Evolutionary conservation across 768 basidiomycete genomes (phyloP), one percentile per base, ranked within the genome.

Genomic region (Lactarius evosmus): DNA sequence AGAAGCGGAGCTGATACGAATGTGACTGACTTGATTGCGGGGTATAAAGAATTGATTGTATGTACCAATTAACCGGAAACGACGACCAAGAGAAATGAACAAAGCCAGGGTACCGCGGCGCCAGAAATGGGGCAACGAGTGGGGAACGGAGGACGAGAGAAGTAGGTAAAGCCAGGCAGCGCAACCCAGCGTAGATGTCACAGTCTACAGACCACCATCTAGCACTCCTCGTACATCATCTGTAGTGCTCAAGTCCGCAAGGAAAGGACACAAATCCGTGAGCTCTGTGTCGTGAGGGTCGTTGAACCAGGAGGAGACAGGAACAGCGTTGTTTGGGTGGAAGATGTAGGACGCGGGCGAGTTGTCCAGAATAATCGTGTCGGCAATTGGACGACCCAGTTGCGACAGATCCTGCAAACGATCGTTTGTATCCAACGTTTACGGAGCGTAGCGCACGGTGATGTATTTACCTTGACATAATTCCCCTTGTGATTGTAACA

Each of bases 281-380:
- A 99, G 82, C 74, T 98, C 96, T 53, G 95, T 96, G 73, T 98
- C 96, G 71, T 98, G 96, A 11, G 95, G 95, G 76, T 95, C 95
- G 75, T 98, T 98, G 80, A 99, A 99, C 97, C 97, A 99, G 62
- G 93, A 95, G 49, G 96, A 98, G 65, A 99, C 95, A 14, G 97
- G 97, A 5, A 98, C 96, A 41, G 97, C 97, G 74, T 98, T 98
- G 78, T 97, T 95, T 17, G 95, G 95, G 73, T 99, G 96, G 83
- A 99, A 99, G 65, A 98, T 96, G 76, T 98, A 99, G 14, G 93
- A 97, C 14, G 97, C 97, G 17, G 97, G 97, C 30, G 96, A 98
- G 75, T 98, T 99, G 78, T 98, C 97, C 70, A 99, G 84, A 77
- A 99, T 99, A 72, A 98, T 98, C 65, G 89, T 93, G 72, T 96